Evolutionary conservation across 495 filamentous ascomycete species (phyloP).

Genomic region (Lepidopterella palustris): DNA sequence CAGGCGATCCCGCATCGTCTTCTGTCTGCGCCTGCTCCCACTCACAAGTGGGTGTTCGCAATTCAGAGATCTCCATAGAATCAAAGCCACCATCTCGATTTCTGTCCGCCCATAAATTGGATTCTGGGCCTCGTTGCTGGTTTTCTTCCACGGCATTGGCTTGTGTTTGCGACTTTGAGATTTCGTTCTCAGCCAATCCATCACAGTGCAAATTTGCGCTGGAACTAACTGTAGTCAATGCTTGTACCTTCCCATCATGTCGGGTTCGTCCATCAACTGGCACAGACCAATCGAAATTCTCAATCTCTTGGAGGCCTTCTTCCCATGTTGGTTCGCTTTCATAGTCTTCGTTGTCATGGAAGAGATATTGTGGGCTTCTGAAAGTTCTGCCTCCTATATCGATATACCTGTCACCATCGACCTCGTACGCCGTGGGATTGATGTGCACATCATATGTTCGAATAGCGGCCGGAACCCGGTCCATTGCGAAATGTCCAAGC

Average conservation of each 20-base stretch:
- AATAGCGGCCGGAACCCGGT: neutral
- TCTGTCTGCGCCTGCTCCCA: too few species aligned
- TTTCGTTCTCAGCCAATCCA: too few species aligned
- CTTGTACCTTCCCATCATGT: neutral
- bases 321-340: conserved; percentile 8
- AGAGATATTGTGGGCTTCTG: neutral
- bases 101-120: too few species aligned
- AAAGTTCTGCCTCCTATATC: neutral
- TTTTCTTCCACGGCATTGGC: too few species aligned
- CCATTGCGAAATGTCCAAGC: neutral
- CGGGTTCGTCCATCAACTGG: neutral
- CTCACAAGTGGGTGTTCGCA: too few species aligned
- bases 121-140: too few species aligned
- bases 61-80: too few species aligned
- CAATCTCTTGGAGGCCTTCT: conserved; percentile 14
- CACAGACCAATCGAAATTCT: conserved; percentile 14
- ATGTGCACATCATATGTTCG: neutral
- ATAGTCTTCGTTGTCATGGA: conserved; percentile 1
- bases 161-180: too few species aligned
- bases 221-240: too few species aligned
- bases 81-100: too few species aligned
- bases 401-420: neutral
- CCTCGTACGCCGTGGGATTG: neutral
- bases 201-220: too few species aligned
- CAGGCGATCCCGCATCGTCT: too few species aligned